Evolutionary conservation across 108 stramenopile species (phyloP).

Genomic region (Skeletonema menzelii): DNA sequence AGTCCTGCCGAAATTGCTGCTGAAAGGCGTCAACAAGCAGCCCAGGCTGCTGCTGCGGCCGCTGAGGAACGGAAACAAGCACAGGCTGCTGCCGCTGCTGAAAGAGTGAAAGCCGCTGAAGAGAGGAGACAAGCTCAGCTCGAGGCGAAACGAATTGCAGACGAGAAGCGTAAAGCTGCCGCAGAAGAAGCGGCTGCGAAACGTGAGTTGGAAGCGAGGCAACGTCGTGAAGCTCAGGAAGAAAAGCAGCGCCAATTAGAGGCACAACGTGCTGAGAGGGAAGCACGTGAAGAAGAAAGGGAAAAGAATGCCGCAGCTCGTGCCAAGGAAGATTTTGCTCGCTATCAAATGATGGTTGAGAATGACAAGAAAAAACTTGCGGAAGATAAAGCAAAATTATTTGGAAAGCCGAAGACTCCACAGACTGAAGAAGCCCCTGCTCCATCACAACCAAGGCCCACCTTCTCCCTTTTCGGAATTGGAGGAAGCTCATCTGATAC

Average conservation of each 20-base stretch:
- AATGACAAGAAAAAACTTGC: constrained; percentile 8
- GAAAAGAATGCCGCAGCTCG: neutral
- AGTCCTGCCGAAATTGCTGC: constrained; percentile 23
- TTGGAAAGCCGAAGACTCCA: constrained; percentile 3
- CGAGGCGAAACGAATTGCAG: constrained; percentile 7
- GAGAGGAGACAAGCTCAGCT: constrained; percentile 15
- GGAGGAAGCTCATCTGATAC: constrained; percentile 15
- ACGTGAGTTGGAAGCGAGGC: constrained; percentile 8
- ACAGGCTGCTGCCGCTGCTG: constrained; percentile 8
- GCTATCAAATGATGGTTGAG: constrained; percentile 17
- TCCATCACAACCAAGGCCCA: constrained; percentile 10
- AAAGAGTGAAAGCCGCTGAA: constrained; percentile 1
- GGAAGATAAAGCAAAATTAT: constrained; percentile 6
- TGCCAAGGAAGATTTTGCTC: constrained; percentile 2
- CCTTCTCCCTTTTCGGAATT: constrained; percentile 30
- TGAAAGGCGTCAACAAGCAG: constrained; percentile 19
- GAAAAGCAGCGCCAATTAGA: constrained; percentile 1
- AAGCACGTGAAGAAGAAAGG: constrained; percentile 9
- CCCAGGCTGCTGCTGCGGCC: constrained; percentile 5
- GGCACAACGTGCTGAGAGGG: constrained; percentile 9
- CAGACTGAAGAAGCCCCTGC: neutral
- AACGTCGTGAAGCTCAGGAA: constrained; percentile 19
- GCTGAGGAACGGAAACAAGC: constrained; percentile 23
- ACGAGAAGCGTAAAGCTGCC: constrained; percentile 8
- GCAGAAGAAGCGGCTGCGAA: constrained; percentile 9